Evolutionary conservation across 768 basidiomycete genomes (phyloP), one percentile per base, ranked within the genome.

Genomic region (Galerina marginata): DNA sequence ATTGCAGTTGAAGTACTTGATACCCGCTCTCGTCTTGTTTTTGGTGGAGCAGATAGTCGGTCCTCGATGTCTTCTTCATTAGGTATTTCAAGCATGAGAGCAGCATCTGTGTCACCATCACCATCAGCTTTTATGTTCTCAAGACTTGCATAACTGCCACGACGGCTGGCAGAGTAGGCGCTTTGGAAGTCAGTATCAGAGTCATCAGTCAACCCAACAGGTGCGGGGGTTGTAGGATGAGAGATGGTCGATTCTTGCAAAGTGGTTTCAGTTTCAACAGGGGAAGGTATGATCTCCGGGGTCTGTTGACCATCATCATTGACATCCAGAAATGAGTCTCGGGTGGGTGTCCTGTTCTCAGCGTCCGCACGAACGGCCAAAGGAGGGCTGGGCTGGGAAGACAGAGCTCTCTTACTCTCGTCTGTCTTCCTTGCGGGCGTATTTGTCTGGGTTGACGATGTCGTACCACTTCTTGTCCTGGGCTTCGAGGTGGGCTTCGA

Each of bases 141-240:
- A 38, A 81, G 79, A 67, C 83, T 84, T 43, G 80, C 83, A 63
- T 85, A 87, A 69, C 89, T 91, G 46, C 77, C 83, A 1, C 89
- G 84, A 11, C 91, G 90, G 67, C 90, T 91, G 3, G 84, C 75
- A 4, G 91, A 92, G 72, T 90, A 92, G 37, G 92, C 92, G 63
- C 92, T 93, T 75, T 93, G 91, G 72, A 93, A 94, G 67, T 94
- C 92, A 26, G 89, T 89, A 66, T 92, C 91, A 20, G 90, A 91
- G 65, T 91, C 91, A 59, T 92, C 90, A 7, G 89, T 85, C 36
- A 82, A 74, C 26, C 74, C 76, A 26, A 73, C 71, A 39, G 74
- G 68, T 23, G 70, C 68, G 0, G 60, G 52, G 33, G 54, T 10
- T 54, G 38, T 52, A 62, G 61, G 38, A 7, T 59, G 62, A 11